Base-by-base conservation (phyloP, 495 filamentous ascomycete species). In the Oidiodendron maius region DNA sequence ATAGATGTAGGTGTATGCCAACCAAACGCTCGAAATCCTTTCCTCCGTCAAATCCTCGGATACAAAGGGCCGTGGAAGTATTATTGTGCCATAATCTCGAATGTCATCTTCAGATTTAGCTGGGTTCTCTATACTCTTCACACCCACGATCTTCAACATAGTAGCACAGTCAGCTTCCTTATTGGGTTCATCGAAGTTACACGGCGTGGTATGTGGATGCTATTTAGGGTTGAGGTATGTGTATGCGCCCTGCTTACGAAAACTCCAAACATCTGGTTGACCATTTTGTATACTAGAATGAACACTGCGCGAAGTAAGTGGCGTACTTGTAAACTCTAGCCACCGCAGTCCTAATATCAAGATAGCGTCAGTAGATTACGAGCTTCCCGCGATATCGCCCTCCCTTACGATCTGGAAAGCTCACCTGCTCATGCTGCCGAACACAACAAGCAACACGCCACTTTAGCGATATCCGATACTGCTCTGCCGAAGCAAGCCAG, bases 111-210 rank as follows among this genome's bases (percentile, higher is more conserved):
- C 1, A 84, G 93, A 15, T 96, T 95, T 65, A 86, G 86, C 56
- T 98, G 93, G 93, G 84, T 98, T 40, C 87, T 91, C 61, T 98
- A 95, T 66, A 82, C 86, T 58, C 87, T 96, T 44, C 94, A 83
- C 62, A 75, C 78, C 8, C 62, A 77, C 44, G 76, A 95, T 48
- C 66, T 82, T 15, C 91, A 95, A 61, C 89, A 96, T 61, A 87
- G 81, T 8, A 83, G 86, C 13, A 51, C 87, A 6, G 72, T 87
- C 20, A 85, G 82, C 22, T 96, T 96, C 64, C 40, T 85, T 4
- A 71, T 96, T 23, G 67, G 78, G 4, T 65, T 94, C 13, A 78
- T 82, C 1, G 93, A 98, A 61, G 81, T 95, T 8, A 74, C 76
- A 20, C 78, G 93, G 6, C 71, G 93, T 53, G 90, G 90, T 35